phyloP scores from a whole-genome alignment of 257 asterid genomes.

The Nemophila menziesii region DNA sequence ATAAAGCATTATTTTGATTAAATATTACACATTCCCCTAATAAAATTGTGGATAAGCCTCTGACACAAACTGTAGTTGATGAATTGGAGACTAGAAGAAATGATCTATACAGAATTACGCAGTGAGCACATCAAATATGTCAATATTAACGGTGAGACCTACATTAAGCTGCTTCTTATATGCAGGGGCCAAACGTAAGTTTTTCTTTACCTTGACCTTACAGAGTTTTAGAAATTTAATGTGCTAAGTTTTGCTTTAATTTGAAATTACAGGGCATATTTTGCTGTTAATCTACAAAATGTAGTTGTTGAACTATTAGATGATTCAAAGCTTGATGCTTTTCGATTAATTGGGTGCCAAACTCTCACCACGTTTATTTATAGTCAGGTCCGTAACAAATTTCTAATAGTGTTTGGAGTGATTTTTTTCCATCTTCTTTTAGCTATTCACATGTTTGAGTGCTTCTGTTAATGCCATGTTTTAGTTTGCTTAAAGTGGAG shows the following conservation, averaged over 20 bases:
- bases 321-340: constrained; percentile 48
- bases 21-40: too few species aligned
- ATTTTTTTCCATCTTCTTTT: too few species aligned
- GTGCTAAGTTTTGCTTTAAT: background rate
- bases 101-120: constrained; percentile 82
- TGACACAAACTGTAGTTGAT: too few species aligned
- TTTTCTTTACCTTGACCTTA: constrained; percentile 2
- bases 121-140: constrained; percentile 53
- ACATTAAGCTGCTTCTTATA: constrained; percentile 56
- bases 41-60: too few species aligned
- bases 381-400: too few species aligned
- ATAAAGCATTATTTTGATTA: too few species aligned
- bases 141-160: constrained; percentile 51
- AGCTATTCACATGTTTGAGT: too few species aligned
- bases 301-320: constrained; percentile 62
- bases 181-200: constrained; percentile 92
- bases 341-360: constrained; percentile 69
- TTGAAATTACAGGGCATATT: constrained; percentile 69
- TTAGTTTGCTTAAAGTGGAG: too few species aligned
- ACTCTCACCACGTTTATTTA: constrained; percentile 60
- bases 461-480: too few species aligned
- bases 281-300: constrained; percentile 61
- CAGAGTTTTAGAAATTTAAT: background rate
- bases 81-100: too few species aligned
- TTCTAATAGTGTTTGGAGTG: too few species aligned